These are phyloP conservation scores for Pistacia vera DNA, from an alignment of 345 rosid genomes.

Conservation along the genomic window DNA sequence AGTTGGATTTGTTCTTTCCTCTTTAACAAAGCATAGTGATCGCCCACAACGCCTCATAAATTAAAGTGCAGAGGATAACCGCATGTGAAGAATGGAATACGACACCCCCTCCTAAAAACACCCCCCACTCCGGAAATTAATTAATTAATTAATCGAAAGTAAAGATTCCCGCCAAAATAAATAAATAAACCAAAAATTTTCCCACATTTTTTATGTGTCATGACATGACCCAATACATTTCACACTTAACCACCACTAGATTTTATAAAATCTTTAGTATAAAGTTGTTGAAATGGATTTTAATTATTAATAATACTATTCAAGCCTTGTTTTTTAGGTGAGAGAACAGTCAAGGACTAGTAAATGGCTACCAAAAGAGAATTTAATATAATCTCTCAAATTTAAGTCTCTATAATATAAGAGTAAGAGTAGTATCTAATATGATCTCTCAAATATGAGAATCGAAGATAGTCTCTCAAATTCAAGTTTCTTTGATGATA, in stretches of 20 bases:
- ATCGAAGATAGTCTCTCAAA: too few species aligned
- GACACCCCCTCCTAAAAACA: conserved; percentile 10
- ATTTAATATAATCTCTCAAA: too few species aligned
- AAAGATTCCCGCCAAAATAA: conserved; percentile 8
- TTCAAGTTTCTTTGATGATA: too few species aligned
- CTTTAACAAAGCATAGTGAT: conserved; percentile 23
- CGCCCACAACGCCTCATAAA: conserved; percentile 11
- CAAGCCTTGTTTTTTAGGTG: not conserved
- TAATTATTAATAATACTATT: too few species aligned
- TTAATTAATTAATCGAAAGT: not conserved
- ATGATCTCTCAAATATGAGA: too few species aligned
- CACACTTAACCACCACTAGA: not conserved
- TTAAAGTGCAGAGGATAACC: conserved; percentile 6
- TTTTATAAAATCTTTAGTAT: too few species aligned
- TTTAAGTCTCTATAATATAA: too few species aligned
- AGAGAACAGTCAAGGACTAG: not conserved
- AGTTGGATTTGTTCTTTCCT: not conserved
- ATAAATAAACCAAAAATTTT: not conserved
- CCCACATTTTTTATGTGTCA: conserved; percentile 4
- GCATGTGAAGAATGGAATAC: conserved; percentile 40
- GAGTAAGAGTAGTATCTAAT: too few species aligned
- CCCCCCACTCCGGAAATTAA: conserved; percentile 10
- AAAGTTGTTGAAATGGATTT: too few species aligned
- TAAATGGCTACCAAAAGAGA: too few species aligned
- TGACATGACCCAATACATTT: not conserved